phyloP scores from a whole-genome alignment of 768 basidiomycete species.

The Xanthoconium purpureum region DNA sequence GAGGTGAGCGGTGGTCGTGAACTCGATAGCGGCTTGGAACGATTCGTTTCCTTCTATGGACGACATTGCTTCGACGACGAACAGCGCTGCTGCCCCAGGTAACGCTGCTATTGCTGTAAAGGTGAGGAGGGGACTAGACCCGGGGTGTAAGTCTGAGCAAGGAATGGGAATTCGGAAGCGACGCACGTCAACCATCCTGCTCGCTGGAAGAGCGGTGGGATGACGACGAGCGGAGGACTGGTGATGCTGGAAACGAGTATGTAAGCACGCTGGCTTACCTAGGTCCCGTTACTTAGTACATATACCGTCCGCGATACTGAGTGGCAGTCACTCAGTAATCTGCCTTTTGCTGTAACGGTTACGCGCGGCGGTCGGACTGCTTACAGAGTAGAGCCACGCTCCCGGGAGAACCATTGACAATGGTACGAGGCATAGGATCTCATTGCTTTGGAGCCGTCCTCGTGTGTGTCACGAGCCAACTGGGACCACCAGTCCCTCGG shows the following conservation, averaged over 20 bases:
- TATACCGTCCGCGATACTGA: too few species aligned
- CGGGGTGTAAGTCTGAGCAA: background rate
- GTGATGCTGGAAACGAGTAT: conserved; percentile 27
- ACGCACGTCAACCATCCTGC: conserved; percentile 28
- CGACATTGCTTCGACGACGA: conserved; percentile 23
- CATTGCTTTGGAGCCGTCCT: too few species aligned
- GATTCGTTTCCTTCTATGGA: conserved; percentile 26
- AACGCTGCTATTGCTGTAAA: conserved; percentile 18
- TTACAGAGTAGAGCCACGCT: too few species aligned
- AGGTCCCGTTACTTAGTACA: too few species aligned
- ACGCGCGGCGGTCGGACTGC: too few species aligned
- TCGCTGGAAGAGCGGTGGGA: conserved; percentile 23
- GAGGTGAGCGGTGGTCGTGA: conserved; percentile 26
- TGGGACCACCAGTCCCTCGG: too few species aligned
- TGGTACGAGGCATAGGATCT: too few species aligned
- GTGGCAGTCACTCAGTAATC: too few species aligned
- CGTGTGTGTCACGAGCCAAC: too few species aligned
- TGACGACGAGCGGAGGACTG: conserved; percentile 21
- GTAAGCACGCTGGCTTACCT: too few species aligned
- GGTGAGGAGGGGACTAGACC: conserved; percentile 15
- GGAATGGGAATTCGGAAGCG: background rate
- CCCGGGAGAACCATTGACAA: too few species aligned
- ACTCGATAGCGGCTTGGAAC: conserved; percentile 24
- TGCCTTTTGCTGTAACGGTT: too few species aligned
- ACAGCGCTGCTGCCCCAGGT: conserved; percentile 18